These are phyloP conservation scores for Penicillium sp. DNA, from an alignment of 2,329 filamentous ascomycete species.

Conservation along the genomic window DNA sequence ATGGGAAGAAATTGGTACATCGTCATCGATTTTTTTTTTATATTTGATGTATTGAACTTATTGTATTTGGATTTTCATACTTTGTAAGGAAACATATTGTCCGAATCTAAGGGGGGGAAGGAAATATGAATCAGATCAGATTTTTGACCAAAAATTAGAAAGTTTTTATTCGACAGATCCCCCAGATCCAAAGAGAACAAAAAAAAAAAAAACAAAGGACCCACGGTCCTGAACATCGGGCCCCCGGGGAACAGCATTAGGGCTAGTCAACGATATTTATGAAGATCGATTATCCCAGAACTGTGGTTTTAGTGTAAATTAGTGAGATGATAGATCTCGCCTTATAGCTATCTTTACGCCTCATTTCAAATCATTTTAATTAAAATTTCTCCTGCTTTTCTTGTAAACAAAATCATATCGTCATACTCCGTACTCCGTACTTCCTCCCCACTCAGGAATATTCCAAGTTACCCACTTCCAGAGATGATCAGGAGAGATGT, in stretches of 20 bases:
- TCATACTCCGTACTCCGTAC: too few species aligned
- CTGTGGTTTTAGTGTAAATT: conserved; percentile 35
- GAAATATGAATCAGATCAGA: conserved; percentile 6
- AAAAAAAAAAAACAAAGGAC: conserved; percentile 12
- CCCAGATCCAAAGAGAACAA: conserved; percentile 12
- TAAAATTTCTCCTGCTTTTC: too few species aligned
- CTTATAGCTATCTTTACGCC: too few species aligned
- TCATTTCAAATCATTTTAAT: too few species aligned
- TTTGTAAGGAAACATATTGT: too few species aligned
- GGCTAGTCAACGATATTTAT: conserved; percentile 3
- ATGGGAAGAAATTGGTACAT: conserved; percentile 12
- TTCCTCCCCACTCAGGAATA: conserved; percentile 1
- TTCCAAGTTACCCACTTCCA: neutral
- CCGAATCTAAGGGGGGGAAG: too few species aligned
- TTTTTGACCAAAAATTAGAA: neutral
- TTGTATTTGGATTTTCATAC: too few species aligned
- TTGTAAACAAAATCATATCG: neutral
- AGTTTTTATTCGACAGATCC: conserved; percentile 20
- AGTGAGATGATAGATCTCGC: conserved; percentile 38
- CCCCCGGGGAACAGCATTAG: conserved; percentile 36
- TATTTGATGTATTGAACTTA: neutral
- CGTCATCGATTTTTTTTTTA: conserved; percentile 10
- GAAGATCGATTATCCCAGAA: conserved; percentile 37
- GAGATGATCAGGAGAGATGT: conserved; percentile 5
- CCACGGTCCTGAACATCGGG: conserved; percentile 33